Evolutionary conservation across 805 yeast species (phyloP).

Genomic region (Candida coleopterorum): DNA sequence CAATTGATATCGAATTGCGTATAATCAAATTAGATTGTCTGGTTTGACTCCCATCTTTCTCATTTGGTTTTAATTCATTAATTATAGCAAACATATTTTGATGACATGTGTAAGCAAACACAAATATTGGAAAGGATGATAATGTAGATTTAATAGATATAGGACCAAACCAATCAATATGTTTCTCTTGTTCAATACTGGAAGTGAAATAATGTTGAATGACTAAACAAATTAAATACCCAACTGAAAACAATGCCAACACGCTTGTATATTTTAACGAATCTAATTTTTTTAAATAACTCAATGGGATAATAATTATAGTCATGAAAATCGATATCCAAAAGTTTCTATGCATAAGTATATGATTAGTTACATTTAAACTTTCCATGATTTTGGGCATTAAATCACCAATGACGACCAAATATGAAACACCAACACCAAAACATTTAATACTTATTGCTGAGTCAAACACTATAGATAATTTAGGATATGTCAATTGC

Average conservation of each 20-base stretch:
- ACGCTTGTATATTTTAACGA: conserved; percentile 66
- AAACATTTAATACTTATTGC: conserved; percentile 75
- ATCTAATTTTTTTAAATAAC: conserved; percentile 58
- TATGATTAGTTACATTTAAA: conserved; percentile 20
- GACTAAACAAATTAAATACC: conserved; percentile 54
- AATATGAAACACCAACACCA: conserved; percentile 69
- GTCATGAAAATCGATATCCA: conserved; percentile 52
- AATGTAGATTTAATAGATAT: conserved; percentile 36
- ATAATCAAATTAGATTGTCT: conserved; percentile 47
- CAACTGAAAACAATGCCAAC: conserved; percentile 64
- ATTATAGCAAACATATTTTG: conserved; percentile 76
- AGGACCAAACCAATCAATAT: conserved; percentile 36
- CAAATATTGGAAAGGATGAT: conserved; percentile 67
- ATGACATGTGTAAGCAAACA: conserved; percentile 78
- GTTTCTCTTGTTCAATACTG: conserved; percentile 11
- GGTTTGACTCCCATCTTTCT: conserved; percentile 32
- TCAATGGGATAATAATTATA: conserved; percentile 56
- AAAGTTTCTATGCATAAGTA: conserved; percentile 37
- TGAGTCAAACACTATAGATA: conserved; percentile 65
- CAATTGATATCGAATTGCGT: conserved; percentile 49
- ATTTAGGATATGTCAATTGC: conserved; percentile 63
- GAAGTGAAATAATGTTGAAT: conserved; percentile 42
- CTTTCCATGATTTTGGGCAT: conserved; percentile 55
- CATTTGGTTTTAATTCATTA: conserved; percentile 53
- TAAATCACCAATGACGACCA: conserved; percentile 73